These are phyloP conservation scores for Collybiopsis confluens DNA, from an alignment of 768 basidiomycete species.

Conservation along the genomic window DNA sequence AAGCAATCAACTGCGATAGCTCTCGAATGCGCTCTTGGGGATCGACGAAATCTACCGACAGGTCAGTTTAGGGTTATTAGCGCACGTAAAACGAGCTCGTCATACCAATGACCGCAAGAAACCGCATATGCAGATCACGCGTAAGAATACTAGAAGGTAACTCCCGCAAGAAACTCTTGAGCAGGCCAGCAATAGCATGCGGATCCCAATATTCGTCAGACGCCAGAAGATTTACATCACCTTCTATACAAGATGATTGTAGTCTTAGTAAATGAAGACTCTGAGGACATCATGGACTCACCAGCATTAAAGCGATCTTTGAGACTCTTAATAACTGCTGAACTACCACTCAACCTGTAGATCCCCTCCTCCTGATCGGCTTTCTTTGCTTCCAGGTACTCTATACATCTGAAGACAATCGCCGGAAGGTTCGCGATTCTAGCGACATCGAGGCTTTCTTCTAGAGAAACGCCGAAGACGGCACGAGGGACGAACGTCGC, in stretches of 20 bases:
- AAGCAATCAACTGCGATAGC: constrained; percentile 79
- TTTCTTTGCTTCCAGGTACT: constrained; percentile 90
- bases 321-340: constrained; percentile 89
- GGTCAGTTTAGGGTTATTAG: constrained; percentile 5
- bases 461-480: constrained; percentile 85
- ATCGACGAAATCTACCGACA: constrained; percentile 74
- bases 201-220: constrained; percentile 96
- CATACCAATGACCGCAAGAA: constrained; percentile 91
- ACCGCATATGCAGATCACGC: constrained; percentile 84
- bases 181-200: constrained; percentile 91
- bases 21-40: constrained; percentile 85
- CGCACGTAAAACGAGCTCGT: constrained; percentile 12
- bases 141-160: constrained; percentile 91
- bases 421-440: constrained; percentile 90
- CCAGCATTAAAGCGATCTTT: constrained; percentile 92
- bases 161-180: constrained; percentile 92
- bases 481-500: constrained; percentile 50
- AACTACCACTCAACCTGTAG: constrained; percentile 91
- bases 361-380: constrained; percentile 98
- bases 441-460: constrained; percentile 85
- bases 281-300: constrained; percentile 31
- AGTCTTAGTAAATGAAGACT: constrained; percentile 7
- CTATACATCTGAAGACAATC: constrained; percentile 91
- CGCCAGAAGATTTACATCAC: constrained; percentile 87
- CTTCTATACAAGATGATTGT: constrained; percentile 51